These are phyloP conservation scores for Umbellularia californica DNA, from an alignment of 164 flowering plant genomes.

Conservation along the genomic window DNA sequence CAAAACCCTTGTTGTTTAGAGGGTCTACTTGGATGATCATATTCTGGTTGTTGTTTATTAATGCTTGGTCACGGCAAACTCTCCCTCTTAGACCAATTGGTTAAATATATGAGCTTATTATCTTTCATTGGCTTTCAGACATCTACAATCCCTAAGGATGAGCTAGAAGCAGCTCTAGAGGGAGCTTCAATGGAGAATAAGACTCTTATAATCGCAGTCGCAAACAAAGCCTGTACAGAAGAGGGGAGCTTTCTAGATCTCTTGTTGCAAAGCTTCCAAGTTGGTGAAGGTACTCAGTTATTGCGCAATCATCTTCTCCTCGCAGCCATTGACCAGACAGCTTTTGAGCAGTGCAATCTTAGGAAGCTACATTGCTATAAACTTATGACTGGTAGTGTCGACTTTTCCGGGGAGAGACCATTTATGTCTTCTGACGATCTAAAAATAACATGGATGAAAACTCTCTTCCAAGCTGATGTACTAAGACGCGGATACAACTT, in stretches of 20 bases:
- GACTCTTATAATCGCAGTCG: conserved; percentile 54
- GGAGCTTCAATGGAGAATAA: conserved; percentile 41
- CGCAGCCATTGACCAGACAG: conserved; percentile 50
- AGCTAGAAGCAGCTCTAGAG: conserved; percentile 34
- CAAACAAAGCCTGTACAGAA: conserved; percentile 62
- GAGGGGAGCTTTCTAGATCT: conserved; percentile 54
- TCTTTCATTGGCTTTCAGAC: conserved; percentile 3
- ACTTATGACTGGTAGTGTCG: conserved; percentile 48
- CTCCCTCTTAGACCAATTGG: too few relatives aligned
- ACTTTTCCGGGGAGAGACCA: conserved; percentile 53
- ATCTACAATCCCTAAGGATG: conserved; percentile 18
- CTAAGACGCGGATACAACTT: conserved; percentile 64
- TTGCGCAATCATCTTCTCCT: conserved; percentile 50
- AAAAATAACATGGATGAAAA: conserved; percentile 84
- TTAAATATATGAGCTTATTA: too few relatives aligned
- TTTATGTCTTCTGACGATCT: conserved; percentile 68
- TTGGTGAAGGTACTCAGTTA: conserved; percentile 50
- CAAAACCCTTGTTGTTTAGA: too few relatives aligned
- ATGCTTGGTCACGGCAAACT: too few relatives aligned
- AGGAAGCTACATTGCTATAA: conserved; percentile 48
- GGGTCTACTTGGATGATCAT: too few relatives aligned
- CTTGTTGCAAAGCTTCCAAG: conserved; percentile 63
- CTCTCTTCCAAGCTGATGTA: conserved; percentile 45
- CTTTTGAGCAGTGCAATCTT: conserved; percentile 55
- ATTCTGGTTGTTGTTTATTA: too few relatives aligned